Conservation (phyloP, 2,329 filamentous ascomycete species). For the Pestalotiopsis fici region DNA sequence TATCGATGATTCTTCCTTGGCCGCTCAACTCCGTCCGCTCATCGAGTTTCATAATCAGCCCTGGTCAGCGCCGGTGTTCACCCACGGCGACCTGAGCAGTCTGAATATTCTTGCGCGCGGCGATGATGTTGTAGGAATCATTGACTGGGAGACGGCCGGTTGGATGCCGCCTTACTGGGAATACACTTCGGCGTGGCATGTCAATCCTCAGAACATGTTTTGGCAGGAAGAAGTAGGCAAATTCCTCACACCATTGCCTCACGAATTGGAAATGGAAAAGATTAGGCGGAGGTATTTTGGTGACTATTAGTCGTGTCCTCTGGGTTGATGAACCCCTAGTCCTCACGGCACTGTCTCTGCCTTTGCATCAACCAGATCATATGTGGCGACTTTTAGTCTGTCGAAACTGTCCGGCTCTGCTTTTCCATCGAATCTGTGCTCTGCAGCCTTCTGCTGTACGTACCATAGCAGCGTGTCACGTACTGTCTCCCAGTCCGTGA, state of each 20-base stretch:
- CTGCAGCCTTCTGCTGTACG: slow-evolving; percentile 35
- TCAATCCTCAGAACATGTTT: slow-evolving; percentile 14
- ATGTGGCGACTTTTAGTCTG: background rate
- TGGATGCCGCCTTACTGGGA: slow-evolving; percentile 21
- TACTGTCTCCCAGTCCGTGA: slow-evolving; percentile 33
- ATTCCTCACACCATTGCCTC: slow-evolving; percentile 15
- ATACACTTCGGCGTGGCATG: slow-evolving; percentile 17
- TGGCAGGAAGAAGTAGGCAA: slow-evolving; percentile 17
- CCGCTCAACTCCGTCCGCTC: too few relatives aligned
- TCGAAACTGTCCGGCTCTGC: background rate
- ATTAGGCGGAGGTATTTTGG: slow-evolving; percentile 18
- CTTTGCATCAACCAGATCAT: slow-evolving; percentile 1
- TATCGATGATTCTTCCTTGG: too few relatives aligned
- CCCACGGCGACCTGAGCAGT: slow-evolving; percentile 28
- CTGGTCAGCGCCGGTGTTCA: slow-evolving; percentile 11
- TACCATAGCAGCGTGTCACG: slow-evolving; percentile 38
- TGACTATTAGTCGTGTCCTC: slow-evolving; percentile 11
- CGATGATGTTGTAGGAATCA: slow-evolving; percentile 26
- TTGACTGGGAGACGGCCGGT: slow-evolving; percentile 16
- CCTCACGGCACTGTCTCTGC: background rate
- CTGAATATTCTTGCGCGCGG: slow-evolving; percentile 27
- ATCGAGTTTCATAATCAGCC: too few relatives aligned
- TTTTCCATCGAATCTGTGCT: slow-evolving; percentile 40
- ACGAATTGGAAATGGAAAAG: slow-evolving; percentile 18
- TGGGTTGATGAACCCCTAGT: background rate